Percentiles rank a stretch among this genome's conserved stretches.
These are phyloP conservation scores for Claviceps digitariae DNA, from an alignment of 2,329 filamentous ascomycete genomes.

Conservation along the genomic window DNA sequence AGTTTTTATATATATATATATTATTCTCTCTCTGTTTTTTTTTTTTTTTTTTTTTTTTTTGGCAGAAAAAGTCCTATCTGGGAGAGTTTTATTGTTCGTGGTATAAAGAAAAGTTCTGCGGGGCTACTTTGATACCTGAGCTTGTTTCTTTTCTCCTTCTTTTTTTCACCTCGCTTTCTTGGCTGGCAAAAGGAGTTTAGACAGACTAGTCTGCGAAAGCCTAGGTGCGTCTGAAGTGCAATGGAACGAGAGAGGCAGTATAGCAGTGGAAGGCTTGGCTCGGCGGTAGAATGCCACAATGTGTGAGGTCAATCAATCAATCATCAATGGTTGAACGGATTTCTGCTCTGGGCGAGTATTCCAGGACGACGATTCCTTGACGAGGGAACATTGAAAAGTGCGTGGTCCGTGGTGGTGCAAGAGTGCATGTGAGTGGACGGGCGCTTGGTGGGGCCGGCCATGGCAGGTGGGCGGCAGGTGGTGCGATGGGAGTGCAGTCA, in stretches of 20 bases:
- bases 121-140: neutral
- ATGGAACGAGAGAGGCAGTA: neutral
- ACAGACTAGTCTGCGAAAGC: no score
- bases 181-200: neutral
- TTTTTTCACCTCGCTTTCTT: neutral
- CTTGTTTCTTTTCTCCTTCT: neutral
- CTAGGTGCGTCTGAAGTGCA: neutral
- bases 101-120: neutral
- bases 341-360: neutral
- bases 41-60: neutral
- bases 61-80: neutral
- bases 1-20: no score
- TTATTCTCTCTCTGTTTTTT: neutral
- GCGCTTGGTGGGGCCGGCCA: neutral
- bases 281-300: no score
- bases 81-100: neutral
- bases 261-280: no score
- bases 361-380: no score
- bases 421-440: no score
- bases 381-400: neutral
- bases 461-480: neutral
- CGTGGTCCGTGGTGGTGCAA: no score
- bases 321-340: no score
- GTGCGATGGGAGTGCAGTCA: neutral
- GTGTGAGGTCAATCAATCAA: no score